Percentiles rank a stretch among this genome's conserved stretches.
Evolutionary conservation across 768 basidiomycete genomes (phyloP).

Genomic region (Tulasnella sp.): DNA sequence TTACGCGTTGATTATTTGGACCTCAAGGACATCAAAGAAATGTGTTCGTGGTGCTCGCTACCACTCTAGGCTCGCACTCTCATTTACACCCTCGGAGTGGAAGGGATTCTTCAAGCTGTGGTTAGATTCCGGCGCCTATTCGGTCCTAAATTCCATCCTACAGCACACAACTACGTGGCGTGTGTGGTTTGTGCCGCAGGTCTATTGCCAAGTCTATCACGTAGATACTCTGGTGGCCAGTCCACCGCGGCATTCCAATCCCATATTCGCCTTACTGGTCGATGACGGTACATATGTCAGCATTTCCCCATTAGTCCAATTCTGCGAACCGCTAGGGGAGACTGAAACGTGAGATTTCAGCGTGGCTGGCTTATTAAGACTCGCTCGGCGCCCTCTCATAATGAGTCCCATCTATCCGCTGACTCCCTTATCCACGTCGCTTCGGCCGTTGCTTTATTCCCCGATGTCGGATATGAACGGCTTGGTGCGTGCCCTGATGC

Average conservation of each 20-base stretch:
- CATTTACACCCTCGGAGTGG: not conserved
- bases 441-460: no score
- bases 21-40: not conserved
- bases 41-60: not conserved
- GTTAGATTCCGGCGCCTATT: not conserved
- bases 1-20: not conserved
- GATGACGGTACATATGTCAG: not conserved
- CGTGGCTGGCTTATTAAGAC: no score
- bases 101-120: not conserved
- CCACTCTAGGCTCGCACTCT: not conserved
- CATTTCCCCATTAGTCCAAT: slow-evolving; percentile 47
- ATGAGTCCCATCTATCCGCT: no score
- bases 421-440: no score
- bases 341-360: no score
- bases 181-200: slow-evolving; percentile 88
- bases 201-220: slow-evolving; percentile 90
- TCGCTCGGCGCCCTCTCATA: no score
- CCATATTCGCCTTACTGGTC: not conserved
- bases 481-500: no score
- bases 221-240: slow-evolving; percentile 84
- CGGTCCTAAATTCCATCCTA: not conserved
- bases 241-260: slow-evolving; percentile 60
- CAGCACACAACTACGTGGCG: not conserved
- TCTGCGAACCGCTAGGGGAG: slow-evolving; percentile 59
- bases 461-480: no score